Conservation (phyloP, 1,284 basidiomycete species). For the Vanrija sp. region DNA sequence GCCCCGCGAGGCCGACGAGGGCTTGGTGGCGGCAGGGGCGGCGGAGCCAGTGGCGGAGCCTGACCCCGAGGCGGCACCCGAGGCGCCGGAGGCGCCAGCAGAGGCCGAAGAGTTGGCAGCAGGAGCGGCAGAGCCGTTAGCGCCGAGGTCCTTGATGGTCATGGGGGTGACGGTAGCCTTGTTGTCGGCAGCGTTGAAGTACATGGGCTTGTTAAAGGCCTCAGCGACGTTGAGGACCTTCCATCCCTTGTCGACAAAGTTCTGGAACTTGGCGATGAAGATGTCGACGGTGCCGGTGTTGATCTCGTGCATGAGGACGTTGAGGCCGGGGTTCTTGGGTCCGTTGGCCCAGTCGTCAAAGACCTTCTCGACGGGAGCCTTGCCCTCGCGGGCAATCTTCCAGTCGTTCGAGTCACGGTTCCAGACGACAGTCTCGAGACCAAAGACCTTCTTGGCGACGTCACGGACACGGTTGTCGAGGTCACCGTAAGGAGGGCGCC, state of each 20-base stretch:
- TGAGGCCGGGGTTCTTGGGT: slow-evolving; percentile 66
- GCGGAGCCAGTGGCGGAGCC: too few species aligned
- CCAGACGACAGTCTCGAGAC: slow-evolving; percentile 44
- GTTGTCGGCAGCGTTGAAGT: slow-evolving; percentile 56
- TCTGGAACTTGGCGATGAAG: slow-evolving; percentile 65
- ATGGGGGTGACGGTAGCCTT: slow-evolving; percentile 11
- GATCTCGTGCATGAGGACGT: slow-evolving; percentile 82
- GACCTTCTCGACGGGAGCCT: slow-evolving; percentile 1
- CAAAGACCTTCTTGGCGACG: slow-evolving; percentile 56
- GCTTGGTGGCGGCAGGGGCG: too few species aligned
- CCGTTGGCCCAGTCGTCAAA: slow-evolving; percentile 46
- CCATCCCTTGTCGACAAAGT: slow-evolving; percentile 67
- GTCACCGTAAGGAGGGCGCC: slow-evolving; percentile 62
- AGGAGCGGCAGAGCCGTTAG: too few species aligned
- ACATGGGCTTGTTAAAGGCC: slow-evolving; percentile 51
- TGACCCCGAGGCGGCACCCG: too few species aligned
- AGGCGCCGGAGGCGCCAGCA: too few species aligned
- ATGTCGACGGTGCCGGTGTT: slow-evolving; percentile 59
- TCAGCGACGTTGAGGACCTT: slow-evolving; percentile 57
- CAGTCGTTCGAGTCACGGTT: slow-evolving; percentile 59
- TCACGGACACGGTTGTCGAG: slow-evolving; percentile 83
- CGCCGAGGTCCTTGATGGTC: neutral
- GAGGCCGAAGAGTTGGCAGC: too few species aligned
- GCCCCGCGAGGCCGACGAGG: too few species aligned
- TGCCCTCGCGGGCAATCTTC: slow-evolving; percentile 4